These are phyloP conservation scores for Corynascus novoguineensis DNA, from an alignment of 495 filamentous ascomycete species.

Conservation along the genomic window DNA sequence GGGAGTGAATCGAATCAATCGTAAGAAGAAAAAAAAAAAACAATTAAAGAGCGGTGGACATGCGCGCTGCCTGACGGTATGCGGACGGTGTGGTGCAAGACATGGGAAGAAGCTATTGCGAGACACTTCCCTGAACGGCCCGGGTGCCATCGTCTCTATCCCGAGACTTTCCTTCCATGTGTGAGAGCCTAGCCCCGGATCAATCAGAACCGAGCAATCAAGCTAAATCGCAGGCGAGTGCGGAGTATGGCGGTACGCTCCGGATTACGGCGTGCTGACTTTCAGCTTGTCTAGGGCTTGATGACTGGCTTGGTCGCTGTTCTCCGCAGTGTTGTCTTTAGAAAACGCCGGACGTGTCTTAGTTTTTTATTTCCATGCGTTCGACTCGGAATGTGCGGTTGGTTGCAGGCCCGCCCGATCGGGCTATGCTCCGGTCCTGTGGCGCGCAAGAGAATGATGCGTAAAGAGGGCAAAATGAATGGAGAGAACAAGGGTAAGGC, in stretches of 20 bases:
- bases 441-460: too few species aligned
- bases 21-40: neutral
- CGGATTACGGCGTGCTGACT: neutral
- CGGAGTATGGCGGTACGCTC: neutral
- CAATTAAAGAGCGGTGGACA: neutral
- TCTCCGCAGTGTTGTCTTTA: neutral
- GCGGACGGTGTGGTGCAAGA: neutral
- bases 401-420: conserved; percentile 21
- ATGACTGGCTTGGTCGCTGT: neutral
- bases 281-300: neutral
- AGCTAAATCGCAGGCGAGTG: neutral
- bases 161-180: conserved; percentile 8
- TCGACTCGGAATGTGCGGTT: conserved; percentile 8
- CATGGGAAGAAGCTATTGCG: conserved; percentile 15
- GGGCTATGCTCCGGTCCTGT: conserved; percentile 13
- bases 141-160: conserved; percentile 14
- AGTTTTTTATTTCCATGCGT: conserved; percentile 1
- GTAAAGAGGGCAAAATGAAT: too few species aligned
- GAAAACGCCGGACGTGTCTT: neutral
- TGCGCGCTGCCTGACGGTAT: neutral
- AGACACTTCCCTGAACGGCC: conserved; percentile 1
- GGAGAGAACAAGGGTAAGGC: too few species aligned
- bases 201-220: conserved; percentile 22
- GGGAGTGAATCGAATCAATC: neutral
- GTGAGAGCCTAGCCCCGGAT: conserved; percentile 13